A percentile compares a stretch with the other conserved stretches of the same genome.
Conservation (phyloP, 305 asterid species). For the Fraxinus platypoda region DNA sequence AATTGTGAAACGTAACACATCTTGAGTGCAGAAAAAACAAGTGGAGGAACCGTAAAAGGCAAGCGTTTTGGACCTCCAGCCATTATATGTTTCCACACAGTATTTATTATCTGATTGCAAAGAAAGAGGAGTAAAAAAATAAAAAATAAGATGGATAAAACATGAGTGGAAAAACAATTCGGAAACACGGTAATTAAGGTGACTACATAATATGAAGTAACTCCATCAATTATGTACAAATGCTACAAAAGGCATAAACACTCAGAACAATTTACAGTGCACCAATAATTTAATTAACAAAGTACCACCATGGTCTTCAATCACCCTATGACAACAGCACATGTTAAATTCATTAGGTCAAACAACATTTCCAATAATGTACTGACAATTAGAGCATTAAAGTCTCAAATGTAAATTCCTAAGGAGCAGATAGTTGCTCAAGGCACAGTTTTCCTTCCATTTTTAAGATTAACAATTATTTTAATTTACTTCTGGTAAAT, state of each 20-base stretch:
- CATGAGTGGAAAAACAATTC: neutral
- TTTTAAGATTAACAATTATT: no score
- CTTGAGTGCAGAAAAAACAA: constrained; percentile 89
- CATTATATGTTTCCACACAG: constrained; percentile 71
- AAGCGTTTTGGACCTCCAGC: constrained; percentile 90
- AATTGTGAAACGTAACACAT: constrained; percentile 41
- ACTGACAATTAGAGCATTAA: neutral
- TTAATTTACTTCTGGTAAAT: no score
- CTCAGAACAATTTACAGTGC: neutral
- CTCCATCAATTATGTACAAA: constrained; percentile 1
- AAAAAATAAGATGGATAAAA: constrained; percentile 16
- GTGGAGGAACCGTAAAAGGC: constrained; percentile 85
- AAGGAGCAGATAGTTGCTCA: neutral
- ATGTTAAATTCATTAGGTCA: neutral
- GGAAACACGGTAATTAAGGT: neutral
- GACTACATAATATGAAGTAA: constrained; percentile 16
- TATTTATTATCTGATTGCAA: constrained; percentile 65
- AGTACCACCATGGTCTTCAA: neutral
- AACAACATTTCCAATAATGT: neutral
- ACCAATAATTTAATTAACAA: neutral
- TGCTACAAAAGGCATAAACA: constrained; percentile 17
- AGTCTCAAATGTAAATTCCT: neutral
- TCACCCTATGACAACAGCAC: neutral
- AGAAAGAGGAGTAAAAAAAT: neutral
- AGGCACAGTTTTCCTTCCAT: neutral